These are phyloP conservation scores for Mycena indigotica DNA, from an alignment of 768 basidiomycete genomes.

Conservation along the genomic window DNA sequence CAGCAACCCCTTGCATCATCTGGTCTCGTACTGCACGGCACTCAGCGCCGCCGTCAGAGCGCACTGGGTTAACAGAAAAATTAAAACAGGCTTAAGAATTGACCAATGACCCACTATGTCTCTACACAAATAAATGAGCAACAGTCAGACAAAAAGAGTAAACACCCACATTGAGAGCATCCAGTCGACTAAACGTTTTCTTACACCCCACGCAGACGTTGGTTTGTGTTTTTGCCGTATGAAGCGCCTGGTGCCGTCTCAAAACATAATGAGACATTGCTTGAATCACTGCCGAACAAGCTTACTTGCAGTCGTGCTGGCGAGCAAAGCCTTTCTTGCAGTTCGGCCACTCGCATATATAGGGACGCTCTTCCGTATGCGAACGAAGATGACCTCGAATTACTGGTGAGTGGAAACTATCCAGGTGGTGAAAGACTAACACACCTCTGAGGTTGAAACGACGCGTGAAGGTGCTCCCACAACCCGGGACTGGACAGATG, in stretches of 20 bases:
- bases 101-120: conserved; percentile 65
- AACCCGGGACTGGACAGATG: conserved; percentile 91
- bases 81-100: too few relatives aligned
- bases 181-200: conserved; percentile 91
- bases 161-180: conserved; percentile 87
- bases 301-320: conserved; percentile 96
- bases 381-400: conserved; percentile 83
- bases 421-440: conserved; percentile 10
- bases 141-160: conserved; percentile 9
- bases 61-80: conserved; percentile 58
- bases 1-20: conserved; percentile 23
- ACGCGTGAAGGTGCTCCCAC: conserved; percentile 96
- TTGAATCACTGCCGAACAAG: conserved; percentile 25
- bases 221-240: conserved; percentile 78
- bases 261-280: conserved; percentile 10
- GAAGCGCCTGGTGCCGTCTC: conserved; percentile 89
- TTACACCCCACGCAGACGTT: conserved; percentile 91
- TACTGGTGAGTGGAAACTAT: conserved; percentile 11
- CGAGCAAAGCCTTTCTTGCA: conserved; percentile 95
- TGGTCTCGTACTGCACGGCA: conserved; percentile 54
- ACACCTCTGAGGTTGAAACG: conserved; percentile 85
- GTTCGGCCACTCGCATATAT: conserved; percentile 90
- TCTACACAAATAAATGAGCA: conserved; percentile 44
- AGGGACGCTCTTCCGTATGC: conserved; percentile 94
- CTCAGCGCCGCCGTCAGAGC: conserved; percentile 83